Evolutionary conservation across 192 early-diverging fungal genomes (phyloP).

Genomic region (Backusella tuberculispora): DNA sequence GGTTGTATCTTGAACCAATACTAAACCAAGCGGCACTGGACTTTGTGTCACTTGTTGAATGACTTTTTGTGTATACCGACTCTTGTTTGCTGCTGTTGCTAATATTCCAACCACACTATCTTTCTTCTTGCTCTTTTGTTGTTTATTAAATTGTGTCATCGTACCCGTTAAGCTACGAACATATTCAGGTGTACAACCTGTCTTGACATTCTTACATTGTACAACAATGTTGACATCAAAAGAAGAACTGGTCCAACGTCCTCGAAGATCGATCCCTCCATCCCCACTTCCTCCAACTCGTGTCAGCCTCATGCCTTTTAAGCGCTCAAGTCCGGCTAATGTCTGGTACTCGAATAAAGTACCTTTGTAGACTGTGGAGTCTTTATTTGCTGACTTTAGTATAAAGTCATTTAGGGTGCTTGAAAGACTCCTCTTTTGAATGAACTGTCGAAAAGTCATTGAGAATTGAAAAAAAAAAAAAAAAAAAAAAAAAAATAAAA

Average conservation of each 20-base stretch:
- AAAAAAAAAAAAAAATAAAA: no score
- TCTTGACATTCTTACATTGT: constrained; percentile 32
- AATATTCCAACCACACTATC: constrained; percentile 28
- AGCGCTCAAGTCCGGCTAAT: background rate
- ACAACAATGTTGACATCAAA: constrained; percentile 16
- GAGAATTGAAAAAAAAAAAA: no score
- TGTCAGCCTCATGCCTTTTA: constrained; percentile 21
- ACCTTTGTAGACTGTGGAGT: constrained; percentile 20
- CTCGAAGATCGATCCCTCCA: constrained; percentile 33
- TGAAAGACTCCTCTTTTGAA: background rate
- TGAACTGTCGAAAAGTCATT: no score
- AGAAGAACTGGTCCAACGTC: constrained; percentile 4
- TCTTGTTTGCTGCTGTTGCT: background rate
- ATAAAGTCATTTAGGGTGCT: background rate
- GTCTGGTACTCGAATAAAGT: constrained; percentile 32
- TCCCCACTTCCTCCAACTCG: constrained; percentile 29
- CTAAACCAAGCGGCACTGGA: constrained; percentile 28
- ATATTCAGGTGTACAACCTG: constrained; percentile 27
- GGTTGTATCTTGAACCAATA: constrained; percentile 15
- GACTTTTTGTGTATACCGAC: constrained; percentile 17
- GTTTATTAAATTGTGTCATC: background rate
- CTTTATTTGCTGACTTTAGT: background rate
- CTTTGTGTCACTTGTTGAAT: constrained; percentile 18
- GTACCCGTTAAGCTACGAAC: constrained; percentile 27
- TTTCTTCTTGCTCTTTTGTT: background rate